Evolutionary conservation across 2,329 filamentous ascomycete species (phyloP).

Genomic region (Neonectria faginata): DNA sequence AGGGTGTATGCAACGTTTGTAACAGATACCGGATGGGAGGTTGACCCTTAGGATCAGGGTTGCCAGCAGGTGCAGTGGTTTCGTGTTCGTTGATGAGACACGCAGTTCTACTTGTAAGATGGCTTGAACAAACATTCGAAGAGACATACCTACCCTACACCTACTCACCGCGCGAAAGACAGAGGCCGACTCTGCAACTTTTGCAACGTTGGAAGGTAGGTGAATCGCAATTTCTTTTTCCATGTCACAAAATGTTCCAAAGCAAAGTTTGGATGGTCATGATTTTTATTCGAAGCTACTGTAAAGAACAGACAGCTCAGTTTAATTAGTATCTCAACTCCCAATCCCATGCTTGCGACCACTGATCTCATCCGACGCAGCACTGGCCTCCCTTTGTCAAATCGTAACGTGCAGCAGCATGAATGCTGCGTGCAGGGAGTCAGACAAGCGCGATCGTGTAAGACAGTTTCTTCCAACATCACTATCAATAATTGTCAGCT

Average conservation of each 20-base stretch:
- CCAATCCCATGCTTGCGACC: neutral
- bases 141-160: neutral
- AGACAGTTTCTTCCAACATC: constrained; percentile 17
- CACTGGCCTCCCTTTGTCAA: neutral
- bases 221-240: too few relatives aligned
- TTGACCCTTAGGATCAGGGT: neutral
- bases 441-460: neutral
- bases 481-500: constrained; percentile 42
- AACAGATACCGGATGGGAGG: neutral
- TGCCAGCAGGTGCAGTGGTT: too few relatives aligned
- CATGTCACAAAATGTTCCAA: neutral
- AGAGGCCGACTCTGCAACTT: neutral
- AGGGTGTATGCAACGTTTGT: neutral
- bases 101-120: neutral
- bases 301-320: neutral
- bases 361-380: neutral
- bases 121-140: neutral
- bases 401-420: neutral
- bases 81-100: too few relatives aligned
- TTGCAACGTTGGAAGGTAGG: too few relatives aligned
- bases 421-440: neutral
- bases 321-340: neutral
- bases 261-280: neutral
- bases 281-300: neutral
- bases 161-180: neutral